phyloP scores from a whole-genome alignment of 2,329 filamentous ascomycete species.

The Fusarium sp. region DNA sequence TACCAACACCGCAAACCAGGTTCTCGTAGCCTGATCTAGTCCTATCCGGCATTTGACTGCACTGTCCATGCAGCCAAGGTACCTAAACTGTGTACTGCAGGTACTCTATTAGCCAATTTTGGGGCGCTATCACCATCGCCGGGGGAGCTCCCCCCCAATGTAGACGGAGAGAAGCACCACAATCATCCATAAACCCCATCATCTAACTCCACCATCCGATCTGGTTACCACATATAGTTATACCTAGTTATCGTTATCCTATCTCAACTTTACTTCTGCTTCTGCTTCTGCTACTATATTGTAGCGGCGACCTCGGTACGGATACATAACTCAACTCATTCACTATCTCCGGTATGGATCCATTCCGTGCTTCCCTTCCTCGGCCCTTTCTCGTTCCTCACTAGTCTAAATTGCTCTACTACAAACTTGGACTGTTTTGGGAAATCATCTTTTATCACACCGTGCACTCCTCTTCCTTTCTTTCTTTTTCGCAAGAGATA shows the following conservation, averaged over 20 bases:
- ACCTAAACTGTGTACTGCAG: slow-evolving; percentile 9
- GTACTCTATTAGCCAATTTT: slow-evolving; percentile 11
- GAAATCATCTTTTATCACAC: slow-evolving; percentile 6
- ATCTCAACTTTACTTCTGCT: slow-evolving; percentile 6
- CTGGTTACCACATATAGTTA: slow-evolving; percentile 24
- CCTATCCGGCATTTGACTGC: slow-evolving; percentile 20
- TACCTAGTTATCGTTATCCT: slow-evolving; percentile 10
- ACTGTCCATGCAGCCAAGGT: slow-evolving; percentile 6
- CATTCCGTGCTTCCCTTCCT: slow-evolving; percentile 42
- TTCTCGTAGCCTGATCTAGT: slow-evolving; percentile 2
- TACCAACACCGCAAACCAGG: slow-evolving; percentile 15
- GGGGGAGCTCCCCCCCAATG: slow-evolving; percentile 31
- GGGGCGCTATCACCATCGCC: slow-evolving; percentile 32
- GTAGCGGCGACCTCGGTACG: slow-evolving; percentile 24
- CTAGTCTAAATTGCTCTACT: slow-evolving; percentile 24
- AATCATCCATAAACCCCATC: slow-evolving; percentile 18
- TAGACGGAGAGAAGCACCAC: slow-evolving; percentile 34
- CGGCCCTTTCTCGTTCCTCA: slow-evolving; percentile 42
- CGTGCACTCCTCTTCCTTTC: neutral
- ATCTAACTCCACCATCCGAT: slow-evolving; percentile 36
- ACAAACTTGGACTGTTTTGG: slow-evolving; percentile 27
- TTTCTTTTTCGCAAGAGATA: slow-evolving; percentile 10
- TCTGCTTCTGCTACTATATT: neutral
- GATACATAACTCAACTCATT: slow-evolving; percentile 12
- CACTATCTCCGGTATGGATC: slow-evolving; percentile 23